These are phyloP conservation scores for Graphiopsis chlorocephala DNA, from an alignment of 2,329 filamentous ascomycete species.

Conservation along the genomic window DNA sequence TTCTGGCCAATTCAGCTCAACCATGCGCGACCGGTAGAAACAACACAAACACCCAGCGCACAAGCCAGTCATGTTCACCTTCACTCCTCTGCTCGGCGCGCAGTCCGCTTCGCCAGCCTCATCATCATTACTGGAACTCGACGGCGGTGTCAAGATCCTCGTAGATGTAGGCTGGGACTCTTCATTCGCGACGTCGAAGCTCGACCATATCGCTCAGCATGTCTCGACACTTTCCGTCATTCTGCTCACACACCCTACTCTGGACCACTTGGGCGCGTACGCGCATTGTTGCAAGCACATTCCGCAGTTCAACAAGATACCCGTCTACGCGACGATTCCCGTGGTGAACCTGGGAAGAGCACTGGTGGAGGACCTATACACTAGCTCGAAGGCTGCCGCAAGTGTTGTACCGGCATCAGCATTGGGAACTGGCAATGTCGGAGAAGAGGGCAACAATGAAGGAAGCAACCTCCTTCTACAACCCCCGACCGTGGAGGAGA, in stretches of 20 bases:
- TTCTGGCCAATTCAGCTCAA: background rate
- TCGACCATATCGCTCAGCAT: constrained; percentile 88
- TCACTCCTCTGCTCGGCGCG: constrained; percentile 87
- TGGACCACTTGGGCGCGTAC: constrained; percentile 86
- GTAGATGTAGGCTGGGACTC: constrained; percentile 97
- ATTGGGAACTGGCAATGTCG: constrained; percentile 53
- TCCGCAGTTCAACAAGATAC: constrained; percentile 85
- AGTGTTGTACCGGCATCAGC: constrained; percentile 74
- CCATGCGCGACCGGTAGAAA: constrained; percentile 8
- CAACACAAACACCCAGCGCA: background rate
- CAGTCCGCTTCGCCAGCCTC: constrained; percentile 83
- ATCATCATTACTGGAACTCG: constrained; percentile 93
- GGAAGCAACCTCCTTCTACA: constrained; percentile 57
- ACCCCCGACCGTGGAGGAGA: constrained; percentile 81
- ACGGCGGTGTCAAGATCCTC: constrained; percentile 92
- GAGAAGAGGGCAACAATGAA: constrained; percentile 24
- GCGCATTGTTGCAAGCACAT: constrained; percentile 97
- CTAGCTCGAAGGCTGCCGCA: constrained; percentile 81
- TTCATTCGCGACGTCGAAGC: constrained; percentile 75
- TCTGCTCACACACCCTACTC: constrained; percentile 89
- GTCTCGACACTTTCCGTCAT: constrained; percentile 89
- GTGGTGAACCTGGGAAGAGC: constrained; percentile 92
- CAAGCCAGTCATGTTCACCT: constrained; percentile 79
- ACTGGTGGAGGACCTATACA: constrained; percentile 86
- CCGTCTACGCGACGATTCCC: constrained; percentile 89